Base-by-base conservation (phyloP, 441 rosid genomes). In the Pelargonium australe region DNA sequence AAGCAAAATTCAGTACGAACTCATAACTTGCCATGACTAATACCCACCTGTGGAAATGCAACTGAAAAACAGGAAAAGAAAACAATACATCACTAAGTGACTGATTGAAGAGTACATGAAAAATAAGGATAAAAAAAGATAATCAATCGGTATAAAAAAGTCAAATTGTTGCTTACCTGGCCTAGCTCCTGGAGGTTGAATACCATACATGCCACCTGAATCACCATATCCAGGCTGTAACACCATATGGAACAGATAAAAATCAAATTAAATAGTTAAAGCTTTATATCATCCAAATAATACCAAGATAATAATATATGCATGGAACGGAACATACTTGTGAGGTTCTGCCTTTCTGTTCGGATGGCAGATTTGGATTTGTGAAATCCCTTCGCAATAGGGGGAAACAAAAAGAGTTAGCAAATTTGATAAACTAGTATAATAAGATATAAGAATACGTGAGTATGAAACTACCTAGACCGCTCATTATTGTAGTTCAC, bases 401-500 rank as follows among this genome's bases (percentile, higher is more conserved):
- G 41, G 19, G 20, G 11, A 34, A 66, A 16, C 61, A 9, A 71
- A 11, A 64, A 66, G 43, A 23, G 7, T 76, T 40, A 70, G 69
- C 19, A 70, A 64, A 23, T 65, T 43, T 62, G 20, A 63, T 34
- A 73, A 12, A 43, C 20, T 63, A 28, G 28, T 25, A 12, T 8
- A 60, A 62, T 65, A 28, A 28, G 34, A 28, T 28, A 28, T 37
- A 62, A 55, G 44, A 67, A 47, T 13, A 13, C 65, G 64, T 47
- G 68, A 78, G 20, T 19, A 75, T 67, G 57, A 63, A 57, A 76
- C 37, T 64, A 89, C 99, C 99, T 92, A 37, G 99, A 95, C 43
- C 97, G 88, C 68, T 95, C 99, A 73, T 92, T 92, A 77, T 95
- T 95, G 86, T 88, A 92, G 87, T 90, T 89, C 75, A 92, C 99